Percentiles rank a stretch among this genome's conserved stretches.
phyloP scores from a whole-genome alignment of 2,329 filamentous ascomycete species.

The Beauveria australis region DNA sequence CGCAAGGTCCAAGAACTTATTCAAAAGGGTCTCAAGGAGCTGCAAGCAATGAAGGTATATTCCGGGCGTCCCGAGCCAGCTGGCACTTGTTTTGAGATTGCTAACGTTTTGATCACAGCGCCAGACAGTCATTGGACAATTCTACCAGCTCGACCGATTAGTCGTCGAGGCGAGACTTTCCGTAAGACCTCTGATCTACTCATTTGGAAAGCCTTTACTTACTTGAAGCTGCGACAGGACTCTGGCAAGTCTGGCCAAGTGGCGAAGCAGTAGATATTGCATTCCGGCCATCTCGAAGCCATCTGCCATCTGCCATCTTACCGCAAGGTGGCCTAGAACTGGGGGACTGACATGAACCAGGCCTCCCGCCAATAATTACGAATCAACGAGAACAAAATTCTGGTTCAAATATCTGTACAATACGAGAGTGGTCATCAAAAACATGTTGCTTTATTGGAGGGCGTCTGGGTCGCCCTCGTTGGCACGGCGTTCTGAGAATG shows the following conservation, averaged over 20 bases:
- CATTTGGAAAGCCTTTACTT: background rate
- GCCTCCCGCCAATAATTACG: background rate
- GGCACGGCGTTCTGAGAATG: constrained; percentile 8
- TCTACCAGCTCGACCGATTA: constrained; percentile 84
- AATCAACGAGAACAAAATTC: background rate
- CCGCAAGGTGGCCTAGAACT: background rate
- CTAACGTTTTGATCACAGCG: constrained; percentile 46
- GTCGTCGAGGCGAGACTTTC: constrained; percentile 85
- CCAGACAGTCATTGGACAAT: constrained; percentile 90
- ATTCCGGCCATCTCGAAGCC: constrained; percentile 42
- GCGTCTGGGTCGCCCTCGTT: background rate
- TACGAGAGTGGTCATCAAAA: constrained; percentile 8
- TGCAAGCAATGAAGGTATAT: constrained; percentile 82
- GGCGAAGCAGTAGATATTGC: constrained; percentile 68
- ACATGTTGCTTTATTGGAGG: constrained; percentile 7
- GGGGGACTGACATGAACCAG: background rate
- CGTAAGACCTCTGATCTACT: constrained; percentile 38
- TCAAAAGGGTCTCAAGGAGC: constrained; percentile 76
- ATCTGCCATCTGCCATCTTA: background rate
- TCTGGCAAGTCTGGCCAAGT: constrained; percentile 58
- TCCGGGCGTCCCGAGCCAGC: background rate
- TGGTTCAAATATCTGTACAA: constrained; percentile 10
- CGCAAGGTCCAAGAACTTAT: constrained; percentile 78
- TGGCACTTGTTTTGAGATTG: background rate
- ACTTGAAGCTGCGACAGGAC: constrained; percentile 54